Evolutionary conservation across 2,329 filamentous ascomycete genomes (phyloP).

Genomic region (Scedosporium apiospermum): DNA sequence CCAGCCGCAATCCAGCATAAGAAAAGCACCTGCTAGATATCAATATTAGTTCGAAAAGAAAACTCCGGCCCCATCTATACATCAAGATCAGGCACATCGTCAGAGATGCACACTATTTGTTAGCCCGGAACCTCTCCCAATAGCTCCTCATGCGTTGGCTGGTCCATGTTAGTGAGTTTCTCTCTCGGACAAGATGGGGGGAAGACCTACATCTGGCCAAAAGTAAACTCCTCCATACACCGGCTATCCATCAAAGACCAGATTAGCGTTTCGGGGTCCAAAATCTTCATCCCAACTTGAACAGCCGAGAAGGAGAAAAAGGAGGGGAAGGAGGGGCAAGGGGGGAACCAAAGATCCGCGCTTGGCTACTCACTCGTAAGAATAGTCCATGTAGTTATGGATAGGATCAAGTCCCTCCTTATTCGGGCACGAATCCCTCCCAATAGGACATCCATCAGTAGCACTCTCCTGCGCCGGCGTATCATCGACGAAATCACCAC

Average conservation of each 20-base stretch:
- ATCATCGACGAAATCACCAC: constrained; percentile 27
- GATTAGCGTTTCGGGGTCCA: constrained; percentile 8
- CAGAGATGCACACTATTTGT: background rate
- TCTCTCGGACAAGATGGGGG: background rate
- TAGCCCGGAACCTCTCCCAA: constrained; percentile 24
- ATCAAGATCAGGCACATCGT: no score
- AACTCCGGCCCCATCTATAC: no score
- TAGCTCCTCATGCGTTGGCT: constrained; percentile 24
- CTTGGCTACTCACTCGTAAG: constrained; percentile 20
- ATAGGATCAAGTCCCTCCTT: constrained; percentile 16
- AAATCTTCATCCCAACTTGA: background rate
- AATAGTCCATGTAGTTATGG: constrained; percentile 21
- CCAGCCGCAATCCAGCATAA: no score
- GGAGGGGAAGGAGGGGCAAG: no score
- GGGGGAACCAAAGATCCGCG: no score
- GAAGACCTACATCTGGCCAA: constrained; percentile 21
- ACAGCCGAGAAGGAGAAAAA: no score
- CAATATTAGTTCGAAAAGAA: no score
- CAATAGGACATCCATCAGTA: constrained; percentile 24
- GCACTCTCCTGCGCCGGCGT: constrained; percentile 26
- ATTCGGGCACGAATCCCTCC: constrained; percentile 18
- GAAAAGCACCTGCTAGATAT: no score
- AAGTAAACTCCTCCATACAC: constrained; percentile 32
- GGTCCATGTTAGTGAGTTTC: background rate
- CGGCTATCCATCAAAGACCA: constrained; percentile 14